These are phyloP conservation scores for Heritiera littoralis DNA, from an alignment of 345 rosid species.

Conservation along the genomic window DNA sequence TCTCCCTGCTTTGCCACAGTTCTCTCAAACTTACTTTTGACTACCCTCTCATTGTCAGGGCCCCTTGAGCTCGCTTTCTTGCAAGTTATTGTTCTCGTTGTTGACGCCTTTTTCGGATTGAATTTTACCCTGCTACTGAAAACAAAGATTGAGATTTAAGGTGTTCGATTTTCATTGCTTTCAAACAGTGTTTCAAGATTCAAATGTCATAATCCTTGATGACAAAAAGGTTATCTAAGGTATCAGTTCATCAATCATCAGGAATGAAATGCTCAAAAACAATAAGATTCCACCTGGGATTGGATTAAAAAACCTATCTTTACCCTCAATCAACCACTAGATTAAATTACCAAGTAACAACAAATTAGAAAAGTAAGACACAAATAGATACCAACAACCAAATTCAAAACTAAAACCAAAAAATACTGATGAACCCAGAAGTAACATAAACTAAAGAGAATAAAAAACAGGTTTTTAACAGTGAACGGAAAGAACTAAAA, in stretches of 20 bases:
- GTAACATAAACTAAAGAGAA: background rate
- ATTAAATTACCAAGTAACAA: background rate
- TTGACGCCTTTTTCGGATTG: conserved; percentile 19
- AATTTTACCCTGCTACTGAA: conserved; percentile 28
- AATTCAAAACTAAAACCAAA: conserved; percentile 5
- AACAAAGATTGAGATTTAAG: background rate
- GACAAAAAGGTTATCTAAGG: background rate
- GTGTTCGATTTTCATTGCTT: background rate
- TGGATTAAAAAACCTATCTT: background rate
- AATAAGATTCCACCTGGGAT: background rate
- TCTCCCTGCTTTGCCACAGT: conserved; percentile 38
- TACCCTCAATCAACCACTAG: background rate
- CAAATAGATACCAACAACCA: background rate
- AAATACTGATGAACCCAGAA: background rate
- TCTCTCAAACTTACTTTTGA: conserved; percentile 35
- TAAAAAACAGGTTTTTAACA: background rate
- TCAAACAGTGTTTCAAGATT: background rate
- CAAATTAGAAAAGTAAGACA: background rate
- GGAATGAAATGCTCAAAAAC: background rate
- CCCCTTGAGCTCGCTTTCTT: conserved; percentile 37
- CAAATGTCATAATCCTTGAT: background rate
- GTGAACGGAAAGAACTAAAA: background rate
- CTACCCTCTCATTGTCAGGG: conserved; percentile 26
- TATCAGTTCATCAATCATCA: background rate
- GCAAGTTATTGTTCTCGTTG: conserved; percentile 35